A percentile compares a stretch with the other conserved stretches of the same genome.
These are phyloP conservation scores for Aspergillus caelatus DNA, from an alignment of 2,329 filamentous ascomycete genomes.

Conservation along the genomic window DNA sequence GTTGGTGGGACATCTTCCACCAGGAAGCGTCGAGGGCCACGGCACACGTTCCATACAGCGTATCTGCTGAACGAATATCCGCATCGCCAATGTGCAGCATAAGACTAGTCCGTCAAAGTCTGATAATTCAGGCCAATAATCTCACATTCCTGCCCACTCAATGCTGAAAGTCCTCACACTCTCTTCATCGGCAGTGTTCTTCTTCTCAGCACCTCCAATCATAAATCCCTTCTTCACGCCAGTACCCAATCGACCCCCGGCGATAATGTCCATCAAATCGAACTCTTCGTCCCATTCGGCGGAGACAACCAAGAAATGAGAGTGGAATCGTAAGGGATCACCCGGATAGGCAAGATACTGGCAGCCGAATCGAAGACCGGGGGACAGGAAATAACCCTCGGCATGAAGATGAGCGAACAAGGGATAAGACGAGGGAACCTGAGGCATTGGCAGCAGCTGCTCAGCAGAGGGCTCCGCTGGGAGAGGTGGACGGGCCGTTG, in stretches of 20 bases:
- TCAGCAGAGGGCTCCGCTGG: constrained; percentile 33
- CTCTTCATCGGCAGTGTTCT: constrained; percentile 37
- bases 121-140: background rate
- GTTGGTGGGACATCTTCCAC: background rate
- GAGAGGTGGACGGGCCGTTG: constrained; percentile 53
- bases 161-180: constrained; percentile 75
- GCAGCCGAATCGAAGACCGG: constrained; percentile 90
- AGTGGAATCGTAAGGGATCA: constrained; percentile 91
- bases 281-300: constrained; percentile 88
- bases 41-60: background rate
- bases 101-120: background rate
- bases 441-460: constrained; percentile 32
- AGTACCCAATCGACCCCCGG: constrained; percentile 83
- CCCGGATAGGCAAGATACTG: constrained; percentile 95
- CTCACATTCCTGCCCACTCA: constrained; percentile 92
- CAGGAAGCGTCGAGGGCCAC: background rate
- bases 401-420: constrained; percentile 80
- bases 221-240: constrained; percentile 96
- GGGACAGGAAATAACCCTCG: constrained; percentile 82
- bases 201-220: constrained; percentile 68
- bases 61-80: background rate
- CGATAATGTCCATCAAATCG: constrained; percentile 79
- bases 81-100: background rate
- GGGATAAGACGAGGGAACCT: constrained; percentile 62
- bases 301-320: constrained; percentile 86